These are phyloP conservation scores for Ochetophila trinervis DNA, from an alignment of 306 rosid species.

Conservation along the genomic window DNA sequence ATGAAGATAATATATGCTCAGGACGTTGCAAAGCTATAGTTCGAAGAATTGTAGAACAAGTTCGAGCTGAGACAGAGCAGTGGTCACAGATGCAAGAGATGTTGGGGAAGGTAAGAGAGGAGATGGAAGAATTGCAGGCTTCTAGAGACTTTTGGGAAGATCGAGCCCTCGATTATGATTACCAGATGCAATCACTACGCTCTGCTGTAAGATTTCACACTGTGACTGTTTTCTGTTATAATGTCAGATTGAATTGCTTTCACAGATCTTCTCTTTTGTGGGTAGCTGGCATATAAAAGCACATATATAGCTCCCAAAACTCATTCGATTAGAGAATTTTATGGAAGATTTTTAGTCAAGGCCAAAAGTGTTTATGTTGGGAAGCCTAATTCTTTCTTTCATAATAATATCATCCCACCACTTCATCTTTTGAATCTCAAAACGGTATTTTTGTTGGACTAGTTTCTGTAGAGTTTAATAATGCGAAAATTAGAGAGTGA, in stretches of 20 bases:
- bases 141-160: conserved; percentile 91
- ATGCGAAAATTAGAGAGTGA: too few relatives aligned
- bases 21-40: conserved; percentile 80
- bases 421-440: too few relatives aligned
- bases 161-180: conserved; percentile 52
- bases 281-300: background rate
- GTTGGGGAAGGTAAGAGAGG: conserved; percentile 80
- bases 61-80: conserved; percentile 81
- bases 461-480: too few relatives aligned
- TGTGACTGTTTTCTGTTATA: background rate
- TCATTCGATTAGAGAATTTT: too few relatives aligned
- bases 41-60: conserved; percentile 78
- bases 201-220: conserved; percentile 40
- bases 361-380: too few relatives aligned
- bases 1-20: conserved; percentile 60
- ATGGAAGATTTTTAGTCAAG: too few relatives aligned
- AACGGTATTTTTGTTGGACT: too few relatives aligned
- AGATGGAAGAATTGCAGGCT: conserved; percentile 86
- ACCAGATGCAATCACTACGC: conserved; percentile 51
- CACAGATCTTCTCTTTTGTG: background rate
- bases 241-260: background rate
- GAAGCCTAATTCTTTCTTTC: too few relatives aligned
- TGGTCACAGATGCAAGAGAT: conserved; percentile 99
- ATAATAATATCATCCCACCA: too few relatives aligned
- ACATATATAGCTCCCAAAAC: too few relatives aligned